These are phyloP conservation scores for Gossypium anomalum DNA, from an alignment of 345 rosid species.

Conservation along the genomic window DNA sequence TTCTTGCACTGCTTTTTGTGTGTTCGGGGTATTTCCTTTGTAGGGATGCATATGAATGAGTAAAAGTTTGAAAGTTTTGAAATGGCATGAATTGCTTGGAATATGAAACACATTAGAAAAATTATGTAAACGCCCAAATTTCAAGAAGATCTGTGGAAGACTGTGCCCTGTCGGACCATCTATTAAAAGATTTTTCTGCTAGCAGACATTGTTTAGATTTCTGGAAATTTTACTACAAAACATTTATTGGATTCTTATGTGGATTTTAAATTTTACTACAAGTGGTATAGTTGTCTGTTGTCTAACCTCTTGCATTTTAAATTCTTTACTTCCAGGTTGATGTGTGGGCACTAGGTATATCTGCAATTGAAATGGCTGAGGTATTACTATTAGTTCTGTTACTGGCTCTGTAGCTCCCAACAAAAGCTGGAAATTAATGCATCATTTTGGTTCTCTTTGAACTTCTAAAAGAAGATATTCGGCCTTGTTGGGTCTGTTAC, in stretches of 20 bases:
- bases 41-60: neutral
- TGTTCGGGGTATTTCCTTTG: neutral
- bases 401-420: conserved; percentile 9
- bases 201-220: neutral
- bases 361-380: conserved; percentile 99
- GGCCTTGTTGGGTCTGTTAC: conserved; percentile 2
- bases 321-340: conserved; percentile 65
- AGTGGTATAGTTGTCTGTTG: neutral
- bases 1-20: neutral
- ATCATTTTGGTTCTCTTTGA: neutral
- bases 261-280: neutral
- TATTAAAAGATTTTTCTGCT: neutral
- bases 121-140: neutral
- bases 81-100: neutral
- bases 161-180: neutral
- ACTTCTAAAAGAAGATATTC: neutral
- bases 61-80: neutral
- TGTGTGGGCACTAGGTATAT: conserved; percentile 99
- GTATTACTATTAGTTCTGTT: conserved; percentile 33
- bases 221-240: neutral
- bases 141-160: neutral
- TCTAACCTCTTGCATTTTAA: conserved; percentile 11
- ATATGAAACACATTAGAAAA: neutral
- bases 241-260: neutral
- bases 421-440: neutral